Evolutionary conservation across 2,329 filamentous ascomycete species (phyloP).

Genomic region (Colletotrichum destructivum): DNA sequence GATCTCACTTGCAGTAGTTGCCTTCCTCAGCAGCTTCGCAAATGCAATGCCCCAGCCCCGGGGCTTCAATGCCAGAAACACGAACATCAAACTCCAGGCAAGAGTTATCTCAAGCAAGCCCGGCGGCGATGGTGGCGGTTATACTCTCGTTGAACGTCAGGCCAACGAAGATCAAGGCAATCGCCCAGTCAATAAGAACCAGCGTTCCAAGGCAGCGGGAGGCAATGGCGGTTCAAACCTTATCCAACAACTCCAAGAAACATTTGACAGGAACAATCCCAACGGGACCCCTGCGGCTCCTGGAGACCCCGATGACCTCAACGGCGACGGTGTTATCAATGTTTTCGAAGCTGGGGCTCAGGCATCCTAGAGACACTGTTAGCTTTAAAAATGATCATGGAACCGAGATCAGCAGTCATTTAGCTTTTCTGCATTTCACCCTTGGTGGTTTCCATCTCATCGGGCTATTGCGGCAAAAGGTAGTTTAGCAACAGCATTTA

Average conservation of each 20-base stretch:
- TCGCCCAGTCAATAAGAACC: not conserved
- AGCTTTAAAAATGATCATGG: no score
- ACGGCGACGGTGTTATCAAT: conserved; percentile 36
- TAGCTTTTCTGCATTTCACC: no score
- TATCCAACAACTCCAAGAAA: conserved; percentile 27
- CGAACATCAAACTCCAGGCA: not conserved
- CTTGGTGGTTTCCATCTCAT: no score
- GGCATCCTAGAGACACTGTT: not conserved
- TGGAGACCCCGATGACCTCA: conserved; percentile 6
- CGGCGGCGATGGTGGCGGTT: not conserved
- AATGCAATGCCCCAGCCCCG: conserved; percentile 1
- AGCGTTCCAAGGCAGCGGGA: not conserved
- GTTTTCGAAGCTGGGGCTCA: conserved; percentile 44
- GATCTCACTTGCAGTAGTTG: not conserved
- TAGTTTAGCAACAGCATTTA: no score
- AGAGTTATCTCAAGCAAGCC: not conserved
- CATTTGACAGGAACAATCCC: conserved; percentile 31
- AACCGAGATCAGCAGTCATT: no score
- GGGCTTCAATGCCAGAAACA: not conserved
- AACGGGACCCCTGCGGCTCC: conserved; percentile 11
- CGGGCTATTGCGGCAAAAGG: no score
- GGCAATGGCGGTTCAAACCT: not conserved
- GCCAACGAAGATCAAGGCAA: not conserved
- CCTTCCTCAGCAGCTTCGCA: not conserved
- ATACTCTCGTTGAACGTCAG: not conserved